A percentile compares a stretch with the other conserved stretches of the same genome.
phyloP scores from a whole-genome alignment of 371 early-diverging fungal species.

The Smittium culicis region DNA sequence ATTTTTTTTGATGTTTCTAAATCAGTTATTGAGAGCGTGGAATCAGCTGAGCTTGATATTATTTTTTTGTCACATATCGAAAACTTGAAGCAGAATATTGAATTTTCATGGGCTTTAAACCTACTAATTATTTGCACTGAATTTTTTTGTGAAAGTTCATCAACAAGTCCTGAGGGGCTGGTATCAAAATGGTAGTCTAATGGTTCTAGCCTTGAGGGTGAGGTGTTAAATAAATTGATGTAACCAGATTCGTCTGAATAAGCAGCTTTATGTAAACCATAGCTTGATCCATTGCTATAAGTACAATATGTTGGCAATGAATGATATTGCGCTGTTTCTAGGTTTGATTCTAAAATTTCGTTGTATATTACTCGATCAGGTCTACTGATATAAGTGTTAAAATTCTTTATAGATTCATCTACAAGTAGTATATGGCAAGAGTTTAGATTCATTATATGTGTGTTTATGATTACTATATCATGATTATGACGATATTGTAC shows the following conservation, averaged over 20 bases:
- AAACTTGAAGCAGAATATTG: constrained; percentile 74
- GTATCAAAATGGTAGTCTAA: not conserved
- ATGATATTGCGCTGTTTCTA: not conserved
- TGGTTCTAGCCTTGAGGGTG: not conserved
- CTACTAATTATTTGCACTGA: not conserved
- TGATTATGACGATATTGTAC: no score
- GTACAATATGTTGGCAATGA: constrained; percentile 22
- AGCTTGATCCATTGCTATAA: constrained; percentile 15
- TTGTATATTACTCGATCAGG: not conserved
- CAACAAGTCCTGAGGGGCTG: not conserved
- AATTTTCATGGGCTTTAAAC: constrained; percentile 48
- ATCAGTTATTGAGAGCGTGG: constrained; percentile 84
- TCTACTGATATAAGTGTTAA: not conserved
- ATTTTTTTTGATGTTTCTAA: constrained; percentile 48
- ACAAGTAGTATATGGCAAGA: no score
- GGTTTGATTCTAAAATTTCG: not conserved
- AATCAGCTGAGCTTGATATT: constrained; percentile 76
- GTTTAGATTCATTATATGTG: no score
- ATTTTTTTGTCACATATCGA: constrained; percentile 57
- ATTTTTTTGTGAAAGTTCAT: not conserved
- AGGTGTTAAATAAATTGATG: constrained; percentile 21
- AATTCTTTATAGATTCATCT: no score
- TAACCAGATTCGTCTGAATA: constrained; percentile 24
- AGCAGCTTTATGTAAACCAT: constrained; percentile 14
- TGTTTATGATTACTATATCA: no score